These are phyloP conservation scores for Ophiostoma sp. DNA, from an alignment of 2,329 filamentous ascomycete genomes.

Conservation along the genomic window DNA sequence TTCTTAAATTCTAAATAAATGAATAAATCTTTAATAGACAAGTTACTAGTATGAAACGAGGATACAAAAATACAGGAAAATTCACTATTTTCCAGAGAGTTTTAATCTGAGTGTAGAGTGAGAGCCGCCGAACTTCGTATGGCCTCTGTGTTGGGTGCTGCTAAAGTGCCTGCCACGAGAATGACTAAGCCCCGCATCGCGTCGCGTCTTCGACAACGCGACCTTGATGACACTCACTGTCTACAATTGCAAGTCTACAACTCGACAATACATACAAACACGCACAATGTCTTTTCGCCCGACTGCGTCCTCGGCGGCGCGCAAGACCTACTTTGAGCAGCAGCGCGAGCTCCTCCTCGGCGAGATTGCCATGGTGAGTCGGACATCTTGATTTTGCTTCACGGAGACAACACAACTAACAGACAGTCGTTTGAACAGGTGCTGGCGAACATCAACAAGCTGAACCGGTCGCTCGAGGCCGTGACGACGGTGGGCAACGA, in stretches of 20 bases:
- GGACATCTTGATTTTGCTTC: too few species aligned
- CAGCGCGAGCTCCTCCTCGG: constrained; percentile 66
- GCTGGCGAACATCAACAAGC: constrained; percentile 89
- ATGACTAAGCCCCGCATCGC: constrained; percentile 14
- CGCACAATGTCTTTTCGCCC: constrained; percentile 4
- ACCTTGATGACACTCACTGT: not conserved
- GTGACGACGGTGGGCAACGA: constrained; percentile 94
- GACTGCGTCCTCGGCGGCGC: constrained; percentile 38
- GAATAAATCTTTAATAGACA: not conserved
- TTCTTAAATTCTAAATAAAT: not conserved
- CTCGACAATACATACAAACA: not conserved
- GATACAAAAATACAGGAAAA: not conserved
- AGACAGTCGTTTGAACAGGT: constrained; percentile 71
- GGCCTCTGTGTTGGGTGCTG: too few species aligned
- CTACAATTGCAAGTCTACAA: not conserved
- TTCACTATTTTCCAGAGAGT: not conserved
- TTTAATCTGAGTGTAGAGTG: not conserved
- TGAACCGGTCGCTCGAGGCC: constrained; percentile 87
- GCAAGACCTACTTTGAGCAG: constrained; percentile 66
- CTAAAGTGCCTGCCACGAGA: not conserved
- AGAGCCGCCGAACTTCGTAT: not conserved
- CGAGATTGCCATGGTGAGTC: constrained; percentile 63
- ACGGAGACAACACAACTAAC: not conserved
- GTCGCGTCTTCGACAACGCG: constrained; percentile 8
- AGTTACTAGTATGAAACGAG: too few species aligned